Base-by-base conservation (phyloP, 2,329 filamentous ascomycete species). In the Whalleya microplaca region DNA sequence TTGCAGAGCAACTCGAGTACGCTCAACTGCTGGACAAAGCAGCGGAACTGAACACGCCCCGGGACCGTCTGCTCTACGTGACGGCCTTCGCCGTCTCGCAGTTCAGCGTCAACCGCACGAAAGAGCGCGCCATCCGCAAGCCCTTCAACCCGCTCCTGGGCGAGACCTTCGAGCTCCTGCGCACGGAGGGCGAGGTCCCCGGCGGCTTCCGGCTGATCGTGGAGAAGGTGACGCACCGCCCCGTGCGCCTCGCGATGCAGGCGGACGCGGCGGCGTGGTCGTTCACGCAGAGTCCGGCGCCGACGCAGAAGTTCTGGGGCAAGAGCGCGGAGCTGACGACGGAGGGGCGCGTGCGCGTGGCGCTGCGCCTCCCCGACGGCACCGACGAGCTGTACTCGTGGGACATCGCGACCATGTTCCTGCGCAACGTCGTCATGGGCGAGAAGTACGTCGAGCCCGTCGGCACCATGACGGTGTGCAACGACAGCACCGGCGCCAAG, bases 391-490 rank as follows among this genome's bases (percentile, higher is more conserved):
- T 86, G 58, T 99, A 94, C 76, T 93, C 88, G 65, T 99, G 92
- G 92, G 89, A 84, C 45, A 82, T 91, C 18, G 92, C 94, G 1
- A 96, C 92, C 3, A 91, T 90, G 63, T 98, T 97, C 75, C 77
- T 99, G 52, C 87, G 95, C 46, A 99, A 99, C 71, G 92, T 99
- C 50, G 96, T 99, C 53, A 94, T 96, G 67, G 95, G 95, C 41
- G 95, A 99, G 75, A 99, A 98, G 75, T 99, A 99, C 71, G 87
- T 98, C 12, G 95, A 99, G 75, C 95, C 95, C 0, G 91, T 96
- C 0, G 93, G 93, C 45, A 91, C 85, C 43, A 95, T 98, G 91
- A 86, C 88, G 21, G 84, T 99, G 32, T 77, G 85, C 63, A 94
- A 94, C 71, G 95, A 99, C 68, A 89, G 84, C 4, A 92, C 88